phyloP scores from a whole-genome alignment of 495 filamentous ascomycete species.

The Staphylotrichum longicolle region DNA sequence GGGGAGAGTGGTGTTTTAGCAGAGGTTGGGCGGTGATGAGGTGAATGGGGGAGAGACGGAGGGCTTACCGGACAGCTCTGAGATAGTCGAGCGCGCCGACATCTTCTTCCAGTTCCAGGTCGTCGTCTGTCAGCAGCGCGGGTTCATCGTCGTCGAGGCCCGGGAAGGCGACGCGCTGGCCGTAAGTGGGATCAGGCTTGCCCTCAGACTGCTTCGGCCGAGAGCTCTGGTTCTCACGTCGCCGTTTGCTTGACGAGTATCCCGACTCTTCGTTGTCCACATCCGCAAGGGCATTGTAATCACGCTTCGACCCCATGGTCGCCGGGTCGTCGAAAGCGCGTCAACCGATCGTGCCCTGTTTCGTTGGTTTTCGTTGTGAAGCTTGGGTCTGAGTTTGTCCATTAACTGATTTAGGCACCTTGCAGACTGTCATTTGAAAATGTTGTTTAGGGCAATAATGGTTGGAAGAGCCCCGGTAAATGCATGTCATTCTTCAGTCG shows the following conservation, averaged over 20 bases:
- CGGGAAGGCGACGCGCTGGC: constrained; percentile 75
- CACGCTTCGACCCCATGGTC: constrained; percentile 37
- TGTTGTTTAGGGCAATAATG: no score
- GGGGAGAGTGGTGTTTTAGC: constrained; percentile 32
- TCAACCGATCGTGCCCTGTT: no score
- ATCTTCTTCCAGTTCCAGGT: constrained; percentile 57
- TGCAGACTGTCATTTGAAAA: no score
- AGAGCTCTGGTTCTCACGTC: constrained; percentile 23
- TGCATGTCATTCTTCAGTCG: no score
- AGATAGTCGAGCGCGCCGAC: constrained; percentile 71
- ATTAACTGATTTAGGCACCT: no score
- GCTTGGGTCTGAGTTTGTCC: no score
- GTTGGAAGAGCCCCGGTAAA: no score
- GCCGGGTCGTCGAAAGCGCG: not conserved
- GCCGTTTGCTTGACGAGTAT: constrained; percentile 33
- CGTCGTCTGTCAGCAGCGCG: constrained; percentile 41
- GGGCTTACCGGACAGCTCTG: constrained; percentile 72
- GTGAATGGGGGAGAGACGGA: constrained; percentile 17
- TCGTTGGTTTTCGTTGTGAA: not conserved
- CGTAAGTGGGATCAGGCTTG: constrained; percentile 63
- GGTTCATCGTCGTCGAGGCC: constrained; percentile 56
- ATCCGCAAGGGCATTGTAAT: constrained; percentile 14
- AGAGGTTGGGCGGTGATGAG: constrained; percentile 26
- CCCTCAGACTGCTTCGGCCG: constrained; percentile 26
- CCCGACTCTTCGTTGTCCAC: constrained; percentile 15